Evolutionary conservation across 106 monocot genomes (phyloP), one percentile per base, ranked within the genome.

Genomic region (Iris macrosiphon): DNA sequence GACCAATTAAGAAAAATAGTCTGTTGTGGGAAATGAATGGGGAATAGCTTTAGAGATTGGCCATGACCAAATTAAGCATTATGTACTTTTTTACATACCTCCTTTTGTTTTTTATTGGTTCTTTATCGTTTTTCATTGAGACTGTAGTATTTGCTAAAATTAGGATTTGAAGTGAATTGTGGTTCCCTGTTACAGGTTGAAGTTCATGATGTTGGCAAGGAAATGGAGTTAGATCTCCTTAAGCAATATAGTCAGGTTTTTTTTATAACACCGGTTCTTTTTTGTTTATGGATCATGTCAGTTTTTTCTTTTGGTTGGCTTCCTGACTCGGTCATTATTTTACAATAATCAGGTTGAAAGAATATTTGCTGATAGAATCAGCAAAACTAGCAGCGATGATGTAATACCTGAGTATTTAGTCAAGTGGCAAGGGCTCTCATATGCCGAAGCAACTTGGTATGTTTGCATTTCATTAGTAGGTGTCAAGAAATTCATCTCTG

Each of bases 391-490:
- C 42, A 69, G 72, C 49, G 96, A 86, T 70, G 89, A 98, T 68
- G 61, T 98, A 45, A 74, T 87, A 42, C 71, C 75, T 31, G 96
- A 98, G 52, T 98, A 98, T 83, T 75, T 98, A 59, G 90, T 90
- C 31, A 87, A 90, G 71, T 98, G 96, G 96, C 90, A 80, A 75
- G 96, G 96, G 13, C 81, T 98, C 52, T 82, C 96, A 52, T 98
- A 98, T 90, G 96, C 96, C 63, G 96, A 90, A 68, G 78, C 96
- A 69, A 98, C 96, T 35, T 98, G 96, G 96, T 98, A 86, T 33
- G 16, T 31, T 52, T 52, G 29, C n/a, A 16, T 40, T 4, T 8
- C 9, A 40, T 40, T 8, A 40, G n/a, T n/a, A n/a, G n/a, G n/a
- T n/a, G n/a, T 40, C 7, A 40, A 40, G 40, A 40, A 13, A 40